Evolutionary conservation across 805 yeast species (phyloP).

Genomic region (Cyberlindnera samutprakarnensis): DNA sequence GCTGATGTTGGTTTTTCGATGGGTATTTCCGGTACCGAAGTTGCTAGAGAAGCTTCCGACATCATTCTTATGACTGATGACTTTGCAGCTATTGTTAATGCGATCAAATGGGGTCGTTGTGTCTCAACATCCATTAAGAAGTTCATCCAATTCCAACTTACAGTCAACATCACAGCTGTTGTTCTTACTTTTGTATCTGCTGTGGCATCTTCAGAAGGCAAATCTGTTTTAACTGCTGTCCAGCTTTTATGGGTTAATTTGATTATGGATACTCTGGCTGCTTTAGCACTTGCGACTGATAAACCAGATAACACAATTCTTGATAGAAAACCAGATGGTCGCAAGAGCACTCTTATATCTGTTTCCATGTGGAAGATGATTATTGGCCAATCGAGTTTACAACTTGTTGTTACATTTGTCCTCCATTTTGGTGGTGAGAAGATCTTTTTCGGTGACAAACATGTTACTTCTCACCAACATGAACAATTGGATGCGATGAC

Average conservation of each 20-base stretch:
- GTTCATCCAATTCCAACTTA: conserved; percentile 92
- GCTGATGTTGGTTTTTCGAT: conserved; percentile 98
- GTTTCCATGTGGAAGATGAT: conserved; percentile 99
- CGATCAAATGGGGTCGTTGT: conserved; percentile 98
- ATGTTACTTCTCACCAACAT: conserved; percentile 34
- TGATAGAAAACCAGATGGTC: conserved; percentile 77
- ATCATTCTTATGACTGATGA: conserved; percentile 91
- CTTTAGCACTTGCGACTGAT: conserved; percentile 95
- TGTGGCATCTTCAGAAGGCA: conserved; percentile 70
- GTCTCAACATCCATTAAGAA: conserved; percentile 92
- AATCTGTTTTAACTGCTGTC: conserved; percentile 91
- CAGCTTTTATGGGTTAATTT: conserved; percentile 96
- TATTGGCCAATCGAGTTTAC: conserved; percentile 74
- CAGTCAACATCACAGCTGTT: conserved; percentile 97
- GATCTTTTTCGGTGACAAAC: conserved; percentile 40
- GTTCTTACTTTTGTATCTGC: conserved; percentile 89
- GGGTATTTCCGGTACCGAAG: conserved; percentile 99
- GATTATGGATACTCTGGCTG: conserved; percentile 98
- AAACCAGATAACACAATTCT: conserved; percentile 83
- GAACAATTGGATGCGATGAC: conserved; percentile 75
- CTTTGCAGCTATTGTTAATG: conserved; percentile 89
- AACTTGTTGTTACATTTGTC: conserved; percentile 70
- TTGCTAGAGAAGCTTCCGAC: conserved; percentile 96
- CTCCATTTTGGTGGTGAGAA: conserved; percentile 71
- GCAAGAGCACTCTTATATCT: conserved; percentile 71